These are phyloP conservation scores for Auriscalpium orientale DNA, from an alignment of 768 basidiomycete genomes.

Conservation along the genomic window DNA sequence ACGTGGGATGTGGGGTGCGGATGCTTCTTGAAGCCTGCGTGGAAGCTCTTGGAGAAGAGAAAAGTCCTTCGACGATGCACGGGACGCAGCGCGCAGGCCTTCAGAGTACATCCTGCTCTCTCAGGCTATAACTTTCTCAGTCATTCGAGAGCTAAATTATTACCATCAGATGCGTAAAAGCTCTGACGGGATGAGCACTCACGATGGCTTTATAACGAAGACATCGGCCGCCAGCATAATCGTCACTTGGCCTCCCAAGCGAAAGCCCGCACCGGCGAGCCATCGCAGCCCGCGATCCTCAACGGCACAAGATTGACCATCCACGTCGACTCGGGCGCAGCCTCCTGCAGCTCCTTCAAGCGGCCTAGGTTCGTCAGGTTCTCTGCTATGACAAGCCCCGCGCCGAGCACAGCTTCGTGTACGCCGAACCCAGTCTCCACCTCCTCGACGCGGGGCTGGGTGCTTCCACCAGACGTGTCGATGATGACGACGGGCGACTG, in stretches of 20 bases:
- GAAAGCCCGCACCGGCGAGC: slow-evolving; percentile 22
- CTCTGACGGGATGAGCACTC: too few species aligned
- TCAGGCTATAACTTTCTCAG: too few species aligned
- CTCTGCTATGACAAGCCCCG: slow-evolving; percentile 20
- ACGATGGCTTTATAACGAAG: too few species aligned
- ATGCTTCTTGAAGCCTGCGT: too few species aligned
- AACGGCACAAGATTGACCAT: slow-evolving; percentile 20
- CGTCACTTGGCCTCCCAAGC: slow-evolving; percentile 5
- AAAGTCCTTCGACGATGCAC: too few species aligned
- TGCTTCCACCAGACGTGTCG: not conserved
- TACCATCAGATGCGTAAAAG: too few species aligned
- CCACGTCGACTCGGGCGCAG: not conserved
- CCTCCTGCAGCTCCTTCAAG: slow-evolving; percentile 6
- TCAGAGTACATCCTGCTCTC: too few species aligned
- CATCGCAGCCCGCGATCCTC: slow-evolving; percentile 19
- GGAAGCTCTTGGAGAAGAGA: too few species aligned
- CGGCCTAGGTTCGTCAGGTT: slow-evolving; percentile 20
- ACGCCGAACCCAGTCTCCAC: slow-evolving; percentile 11
- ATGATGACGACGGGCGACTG: slow-evolving; percentile 6
- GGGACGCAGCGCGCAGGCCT: too few species aligned
- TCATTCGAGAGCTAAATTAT: too few species aligned
- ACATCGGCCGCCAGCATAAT: too few species aligned
- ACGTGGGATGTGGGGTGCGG: too few species aligned
- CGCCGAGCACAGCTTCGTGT: slow-evolving; percentile 18
- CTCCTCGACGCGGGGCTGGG: not conserved